A percentile compares a stretch with the other conserved stretches of the same genome.
Evolutionary conservation across 164 flowering plant genomes (phyloP).

Genomic region (Kalanchoe fedtschenkoi): DNA sequence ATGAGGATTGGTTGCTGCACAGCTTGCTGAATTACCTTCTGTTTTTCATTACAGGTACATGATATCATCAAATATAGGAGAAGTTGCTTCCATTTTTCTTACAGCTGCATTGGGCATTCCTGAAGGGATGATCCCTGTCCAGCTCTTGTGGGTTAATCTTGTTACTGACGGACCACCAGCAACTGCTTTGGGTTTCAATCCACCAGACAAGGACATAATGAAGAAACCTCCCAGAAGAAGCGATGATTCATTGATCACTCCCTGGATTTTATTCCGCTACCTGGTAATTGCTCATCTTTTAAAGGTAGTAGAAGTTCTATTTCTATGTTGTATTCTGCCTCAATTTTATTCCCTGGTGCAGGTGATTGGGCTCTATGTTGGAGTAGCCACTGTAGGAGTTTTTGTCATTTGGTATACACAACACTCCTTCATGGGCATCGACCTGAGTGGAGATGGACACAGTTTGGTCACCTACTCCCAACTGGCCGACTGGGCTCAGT

Average conservation of each 20-base stretch:
- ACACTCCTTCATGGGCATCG: conserved; percentile 57
- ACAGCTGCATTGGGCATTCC: conserved; percentile 91
- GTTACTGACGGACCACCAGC: conserved; percentile 98
- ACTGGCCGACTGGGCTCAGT: conserved; percentile 69
- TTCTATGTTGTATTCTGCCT: not conserved
- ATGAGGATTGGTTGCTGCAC: not conserved
- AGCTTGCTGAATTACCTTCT: not conserved
- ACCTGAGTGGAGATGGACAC: conserved; percentile 72
- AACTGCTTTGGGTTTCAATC: conserved; percentile 89
- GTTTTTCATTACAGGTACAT: conserved; percentile 47
- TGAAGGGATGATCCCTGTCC: conserved; percentile 86
- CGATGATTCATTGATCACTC: conserved; percentile 66
- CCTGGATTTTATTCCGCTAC: conserved; percentile 89
- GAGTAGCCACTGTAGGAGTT: conserved; percentile 76
- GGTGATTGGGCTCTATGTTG: conserved; percentile 85
- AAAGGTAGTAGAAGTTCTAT: not conserved
- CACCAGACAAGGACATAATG: conserved; percentile 84
- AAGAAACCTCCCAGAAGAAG: conserved; percentile 87
- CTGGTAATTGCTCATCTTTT: conserved; percentile 32
- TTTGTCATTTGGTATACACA: conserved; percentile 83
- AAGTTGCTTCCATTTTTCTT: conserved; percentile 81
- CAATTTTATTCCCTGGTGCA: conserved; percentile 12
- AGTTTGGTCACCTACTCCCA: conserved; percentile 69
- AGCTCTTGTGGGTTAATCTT: conserved; percentile 93
- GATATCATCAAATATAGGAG: conserved; percentile 96